Evolutionary conservation across 2,329 filamentous ascomycete genomes (phyloP).

Genomic region (Cadophora sp.): DNA sequence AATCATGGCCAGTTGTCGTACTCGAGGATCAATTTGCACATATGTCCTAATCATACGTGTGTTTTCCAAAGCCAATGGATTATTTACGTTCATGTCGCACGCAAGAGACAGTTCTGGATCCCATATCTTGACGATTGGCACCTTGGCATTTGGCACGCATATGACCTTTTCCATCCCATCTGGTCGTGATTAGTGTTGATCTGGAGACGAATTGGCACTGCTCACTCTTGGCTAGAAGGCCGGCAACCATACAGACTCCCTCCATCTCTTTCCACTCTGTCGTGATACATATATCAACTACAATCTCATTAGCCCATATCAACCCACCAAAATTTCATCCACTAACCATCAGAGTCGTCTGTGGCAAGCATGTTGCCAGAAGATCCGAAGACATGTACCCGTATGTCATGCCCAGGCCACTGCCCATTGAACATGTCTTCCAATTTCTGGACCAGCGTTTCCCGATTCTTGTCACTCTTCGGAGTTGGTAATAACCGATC

Average conservation of each 20-base stretch:
- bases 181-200: constrained; percentile 52
- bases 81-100: constrained; percentile 99
- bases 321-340: not conserved
- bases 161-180: constrained; percentile 97
- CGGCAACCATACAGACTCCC: constrained; percentile 88
- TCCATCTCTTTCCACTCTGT: constrained; percentile 88
- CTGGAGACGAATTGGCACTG: not conserved
- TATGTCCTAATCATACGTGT: constrained; percentile 98
- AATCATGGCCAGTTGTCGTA: constrained; percentile 92
- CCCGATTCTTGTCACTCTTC: constrained; percentile 77
- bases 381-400: constrained; percentile 95
- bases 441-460: constrained; percentile 82
- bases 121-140: constrained; percentile 99
- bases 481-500: constrained; percentile 82
- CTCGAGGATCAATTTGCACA: constrained; percentile 88
- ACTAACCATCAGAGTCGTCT: constrained; percentile 91
- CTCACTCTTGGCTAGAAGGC: constrained; percentile 84
- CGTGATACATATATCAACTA: constrained; percentile 97
- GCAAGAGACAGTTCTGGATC: constrained; percentile 89
- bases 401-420: constrained; percentile 91
- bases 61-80: constrained; percentile 91
- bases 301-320: constrained; percentile 21
- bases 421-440: constrained; percentile 87
- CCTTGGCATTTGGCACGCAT: constrained; percentile 92
- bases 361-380: constrained; percentile 95